Conservation (phyloP, 108 stramenopile genomes). For the Bacterosira constricta region DNA sequence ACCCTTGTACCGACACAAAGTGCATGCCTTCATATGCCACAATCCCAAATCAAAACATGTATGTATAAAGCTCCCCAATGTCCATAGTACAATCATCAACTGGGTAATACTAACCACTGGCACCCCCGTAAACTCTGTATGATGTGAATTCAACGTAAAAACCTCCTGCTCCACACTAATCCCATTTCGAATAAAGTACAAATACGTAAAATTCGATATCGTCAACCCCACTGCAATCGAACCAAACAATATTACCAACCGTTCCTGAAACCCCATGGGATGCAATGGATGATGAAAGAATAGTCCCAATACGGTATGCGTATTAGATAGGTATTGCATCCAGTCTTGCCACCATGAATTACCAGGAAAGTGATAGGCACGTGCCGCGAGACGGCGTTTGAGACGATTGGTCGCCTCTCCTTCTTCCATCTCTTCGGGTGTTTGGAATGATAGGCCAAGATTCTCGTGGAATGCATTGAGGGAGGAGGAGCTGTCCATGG, state of each 20-base stretch:
- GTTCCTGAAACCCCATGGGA: constrained; percentile 38
- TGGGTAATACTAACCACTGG: constrained; percentile 38
- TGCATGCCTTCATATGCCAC: constrained; percentile 59
- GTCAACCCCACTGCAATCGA: constrained; percentile 51
- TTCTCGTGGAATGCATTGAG: background rate
- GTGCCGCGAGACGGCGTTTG: constrained; percentile 44
- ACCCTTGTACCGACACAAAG: constrained; percentile 42
- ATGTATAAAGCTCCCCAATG: constrained; percentile 50
- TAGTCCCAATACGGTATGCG: constrained; percentile 49
- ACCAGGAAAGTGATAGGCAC: constrained; percentile 53
- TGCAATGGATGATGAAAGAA: constrained; percentile 58
- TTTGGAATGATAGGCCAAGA: background rate
- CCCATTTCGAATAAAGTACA: constrained; percentile 45
- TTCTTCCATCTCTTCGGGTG: constrained; percentile 42
- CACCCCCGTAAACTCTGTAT: constrained; percentile 22
- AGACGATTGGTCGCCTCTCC: constrained; percentile 42
- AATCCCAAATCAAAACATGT: constrained; percentile 44
- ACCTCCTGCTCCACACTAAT: constrained; percentile 19
- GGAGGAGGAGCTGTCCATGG: background rate
- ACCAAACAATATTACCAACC: constrained; percentile 46
- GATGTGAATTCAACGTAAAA: constrained; percentile 23
- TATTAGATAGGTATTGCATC: constrained; percentile 51
- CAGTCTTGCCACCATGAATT: constrained; percentile 52
- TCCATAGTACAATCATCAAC: constrained; percentile 52
- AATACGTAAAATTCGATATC: constrained; percentile 47